Conservation (phyloP, 768 basidiomycete genomes). For the Rubroboletus pulcherrimus region DNA sequence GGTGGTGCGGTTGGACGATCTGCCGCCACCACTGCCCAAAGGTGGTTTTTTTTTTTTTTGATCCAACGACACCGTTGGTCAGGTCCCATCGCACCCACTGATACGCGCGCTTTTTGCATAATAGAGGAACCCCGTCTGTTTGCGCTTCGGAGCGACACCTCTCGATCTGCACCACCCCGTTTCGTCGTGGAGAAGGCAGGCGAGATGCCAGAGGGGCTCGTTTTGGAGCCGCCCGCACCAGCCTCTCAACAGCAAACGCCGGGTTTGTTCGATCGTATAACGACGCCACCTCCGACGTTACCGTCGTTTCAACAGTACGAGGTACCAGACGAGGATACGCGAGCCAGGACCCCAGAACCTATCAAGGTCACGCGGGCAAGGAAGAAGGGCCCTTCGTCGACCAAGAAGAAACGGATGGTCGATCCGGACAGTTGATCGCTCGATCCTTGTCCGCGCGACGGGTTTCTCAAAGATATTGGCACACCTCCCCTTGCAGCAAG, state of each 20-base stretch:
- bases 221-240: conserved; percentile 20
- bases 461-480: neutral
- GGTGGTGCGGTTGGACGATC: conserved; percentile 76
- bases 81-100: conserved; percentile 17
- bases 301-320: conserved; percentile 54
- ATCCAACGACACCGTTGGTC: neutral
- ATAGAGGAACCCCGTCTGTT: conserved; percentile 40
- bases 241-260: conserved; percentile 25
- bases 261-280: conserved; percentile 27
- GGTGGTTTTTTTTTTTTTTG: conserved; percentile 19
- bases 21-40: conserved; percentile 47
- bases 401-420: conserved; percentile 66
- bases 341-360: conserved; percentile 58
- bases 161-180: conserved; percentile 40
- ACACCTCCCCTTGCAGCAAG: neutral
- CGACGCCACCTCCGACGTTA: conserved; percentile 35
- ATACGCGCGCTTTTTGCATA: conserved; percentile 3
- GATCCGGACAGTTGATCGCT: conserved; percentile 18
- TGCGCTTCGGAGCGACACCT: conserved; percentile 40
- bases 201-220: conserved; percentile 76
- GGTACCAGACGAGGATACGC: conserved; percentile 40
- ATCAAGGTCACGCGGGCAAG: conserved; percentile 74
- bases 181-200: conserved; percentile 74
- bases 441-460: neutral
- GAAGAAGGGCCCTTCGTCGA: conserved; percentile 48